Evolutionary conservation across 1,284 basidiomycete species (phyloP).

Genomic region (Athelia psychrophila): DNA sequence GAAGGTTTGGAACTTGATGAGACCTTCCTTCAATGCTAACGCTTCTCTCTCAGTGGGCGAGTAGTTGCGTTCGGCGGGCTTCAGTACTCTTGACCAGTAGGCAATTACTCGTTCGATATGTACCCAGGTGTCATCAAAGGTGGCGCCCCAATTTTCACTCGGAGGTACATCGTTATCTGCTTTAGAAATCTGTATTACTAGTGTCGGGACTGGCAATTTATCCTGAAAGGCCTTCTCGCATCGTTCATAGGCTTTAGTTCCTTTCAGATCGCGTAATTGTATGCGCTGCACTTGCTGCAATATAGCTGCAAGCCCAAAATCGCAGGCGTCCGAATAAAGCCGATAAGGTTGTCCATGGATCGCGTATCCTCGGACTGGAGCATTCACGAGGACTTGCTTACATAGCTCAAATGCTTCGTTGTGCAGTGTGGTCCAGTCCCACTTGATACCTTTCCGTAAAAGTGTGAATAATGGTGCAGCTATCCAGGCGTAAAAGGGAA

Average conservation of each 20-base stretch:
- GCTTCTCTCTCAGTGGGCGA: conserved; percentile 27
- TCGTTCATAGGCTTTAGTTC: conserved; percentile 18
- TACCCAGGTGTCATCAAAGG: conserved; percentile 23
- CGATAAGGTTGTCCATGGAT: conserved; percentile 26
- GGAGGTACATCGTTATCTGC: conserved; percentile 11
- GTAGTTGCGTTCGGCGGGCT: conserved; percentile 21
- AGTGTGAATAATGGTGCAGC: conserved; percentile 23
- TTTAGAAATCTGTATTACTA: conserved; percentile 15
- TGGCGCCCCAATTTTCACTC: conserved; percentile 15
- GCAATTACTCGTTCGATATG: conserved; percentile 27
- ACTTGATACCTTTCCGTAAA: conserved; percentile 18
- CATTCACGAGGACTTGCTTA: conserved; percentile 21
- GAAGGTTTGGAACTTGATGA: conserved; percentile 25
- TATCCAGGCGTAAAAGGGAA: conserved; percentile 27
- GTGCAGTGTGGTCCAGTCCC: conserved; percentile 23
- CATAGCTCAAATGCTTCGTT: conserved; percentile 20
- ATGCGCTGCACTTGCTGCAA: conserved; percentile 20
- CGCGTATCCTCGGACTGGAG: conserved; percentile 29
- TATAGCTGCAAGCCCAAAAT: conserved; percentile 26
- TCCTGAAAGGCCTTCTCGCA: conserved; percentile 9
- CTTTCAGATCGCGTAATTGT: conserved; percentile 6
- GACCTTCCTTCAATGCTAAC: conserved; percentile 23
- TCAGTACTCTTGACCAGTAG: conserved; percentile 27
- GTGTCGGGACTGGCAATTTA: conserved; percentile 13
- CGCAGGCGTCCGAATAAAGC: conserved; percentile 37